phyloP scores from a whole-genome alignment of 352 stramenopile species.

The Phytophthora sp. region DNA sequence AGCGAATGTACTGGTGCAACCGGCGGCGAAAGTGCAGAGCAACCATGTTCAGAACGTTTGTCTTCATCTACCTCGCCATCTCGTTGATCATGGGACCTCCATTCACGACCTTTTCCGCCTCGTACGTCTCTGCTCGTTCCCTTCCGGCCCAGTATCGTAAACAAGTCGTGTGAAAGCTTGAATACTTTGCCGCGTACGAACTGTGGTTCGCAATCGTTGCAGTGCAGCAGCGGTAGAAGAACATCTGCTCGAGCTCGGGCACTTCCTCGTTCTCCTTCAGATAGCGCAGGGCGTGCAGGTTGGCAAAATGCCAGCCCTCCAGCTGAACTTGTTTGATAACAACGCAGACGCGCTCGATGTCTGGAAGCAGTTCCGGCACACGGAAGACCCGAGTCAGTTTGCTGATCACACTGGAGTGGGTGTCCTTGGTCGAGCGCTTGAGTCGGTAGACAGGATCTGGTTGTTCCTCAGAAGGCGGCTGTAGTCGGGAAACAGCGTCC shows the following conservation, averaged over 20 bases:
- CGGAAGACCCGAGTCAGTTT: constrained; percentile 14
- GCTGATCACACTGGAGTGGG: constrained; percentile 20
- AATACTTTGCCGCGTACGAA: constrained; percentile 14
- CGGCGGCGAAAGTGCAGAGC: background rate
- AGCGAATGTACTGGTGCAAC: background rate
- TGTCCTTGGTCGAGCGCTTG: constrained; percentile 16
- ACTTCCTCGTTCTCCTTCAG: constrained; percentile 7
- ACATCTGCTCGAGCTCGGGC: constrained; percentile 8
- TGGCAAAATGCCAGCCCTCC: constrained; percentile 30
- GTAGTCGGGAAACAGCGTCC: too few species aligned
- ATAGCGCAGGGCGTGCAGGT: constrained; percentile 27
- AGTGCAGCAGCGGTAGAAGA: constrained; percentile 21
- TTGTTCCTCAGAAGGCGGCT: too few species aligned
- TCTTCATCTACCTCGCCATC: background rate
- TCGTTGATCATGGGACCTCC: constrained; percentile 1
- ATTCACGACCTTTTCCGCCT: background rate
- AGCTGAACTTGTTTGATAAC: constrained; percentile 34
- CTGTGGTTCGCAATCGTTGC: background rate
- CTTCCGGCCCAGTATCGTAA: constrained; percentile 7
- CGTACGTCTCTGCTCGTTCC: background rate
- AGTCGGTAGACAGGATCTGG: too few species aligned
- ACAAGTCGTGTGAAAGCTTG: constrained; percentile 16
- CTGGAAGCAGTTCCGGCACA: constrained; percentile 15
- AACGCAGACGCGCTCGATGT: constrained; percentile 21
- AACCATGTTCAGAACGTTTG: background rate